phyloP scores from a whole-genome alignment of 2,329 filamentous ascomycete genomes.

The Lithohypha guttulata region DNA sequence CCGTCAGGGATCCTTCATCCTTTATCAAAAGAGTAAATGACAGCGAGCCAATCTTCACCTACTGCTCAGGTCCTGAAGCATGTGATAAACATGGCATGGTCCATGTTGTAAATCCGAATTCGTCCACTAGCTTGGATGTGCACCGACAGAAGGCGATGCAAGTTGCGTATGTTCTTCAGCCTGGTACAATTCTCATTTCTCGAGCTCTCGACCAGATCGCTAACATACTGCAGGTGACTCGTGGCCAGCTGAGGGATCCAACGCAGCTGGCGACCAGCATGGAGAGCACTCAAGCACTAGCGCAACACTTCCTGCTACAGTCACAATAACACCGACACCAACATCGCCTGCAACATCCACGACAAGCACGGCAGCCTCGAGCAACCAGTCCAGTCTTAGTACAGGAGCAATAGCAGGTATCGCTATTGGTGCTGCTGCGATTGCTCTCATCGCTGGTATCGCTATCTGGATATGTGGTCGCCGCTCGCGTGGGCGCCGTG shows the following conservation, averaged over 20 bases:
- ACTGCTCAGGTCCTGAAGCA: constrained; percentile 55
- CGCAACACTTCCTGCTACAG: background rate
- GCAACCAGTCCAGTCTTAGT: background rate
- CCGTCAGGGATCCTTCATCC: constrained; percentile 32
- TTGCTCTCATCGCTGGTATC: constrained; percentile 3
- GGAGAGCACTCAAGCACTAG: background rate
- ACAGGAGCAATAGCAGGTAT: constrained; percentile 10
- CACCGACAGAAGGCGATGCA: constrained; percentile 3
- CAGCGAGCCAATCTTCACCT: constrained; percentile 55
- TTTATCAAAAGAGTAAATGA: constrained; percentile 42
- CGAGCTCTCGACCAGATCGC: background rate
- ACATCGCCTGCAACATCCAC: background rate
- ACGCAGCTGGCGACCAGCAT: background rate
- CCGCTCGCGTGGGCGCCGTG: background rate
- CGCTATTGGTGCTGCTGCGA: constrained; percentile 7
- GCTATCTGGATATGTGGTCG: constrained; percentile 5
- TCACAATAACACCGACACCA: background rate
- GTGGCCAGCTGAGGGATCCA: constrained; percentile 1
- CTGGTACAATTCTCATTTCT: constrained; percentile 2
- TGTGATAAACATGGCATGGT: constrained; percentile 59
- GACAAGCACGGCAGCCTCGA: background rate
- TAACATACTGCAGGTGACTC: background rate
- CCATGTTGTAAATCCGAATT: constrained; percentile 55
- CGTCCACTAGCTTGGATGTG: background rate
- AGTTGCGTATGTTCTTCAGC: constrained; percentile 6